A percentile compares a stretch with the other conserved stretches of the same genome.
These are phyloP conservation scores for Blumeria graminis DNA, from an alignment of 2,329 filamentous ascomycete genomes.

Conservation along the genomic window DNA sequence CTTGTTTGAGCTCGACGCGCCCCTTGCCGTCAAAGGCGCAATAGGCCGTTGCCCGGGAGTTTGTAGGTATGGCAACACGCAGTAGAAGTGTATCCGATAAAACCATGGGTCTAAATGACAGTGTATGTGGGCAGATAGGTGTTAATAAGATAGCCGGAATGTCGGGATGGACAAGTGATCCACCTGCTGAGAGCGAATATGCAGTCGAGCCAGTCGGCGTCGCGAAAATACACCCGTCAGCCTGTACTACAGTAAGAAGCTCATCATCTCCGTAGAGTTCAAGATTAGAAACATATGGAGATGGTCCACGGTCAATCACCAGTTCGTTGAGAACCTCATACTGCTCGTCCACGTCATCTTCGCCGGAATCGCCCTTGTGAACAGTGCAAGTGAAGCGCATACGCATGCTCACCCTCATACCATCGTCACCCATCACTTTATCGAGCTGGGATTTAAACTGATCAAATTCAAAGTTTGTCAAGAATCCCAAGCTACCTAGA, in stretches of 20 bases:
- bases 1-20: conserved; percentile 73
- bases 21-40: conserved; percentile 96
- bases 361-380: conserved; percentile 44
- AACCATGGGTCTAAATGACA: conserved; percentile 95
- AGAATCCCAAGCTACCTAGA: conserved; percentile 64
- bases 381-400: conserved; percentile 99
- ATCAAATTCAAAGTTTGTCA: conserved; percentile 72
- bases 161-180: conserved; percentile 85
- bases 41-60: conserved; percentile 79
- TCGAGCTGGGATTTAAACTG: conserved; percentile 71
- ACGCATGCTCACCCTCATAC: conserved; percentile 90
- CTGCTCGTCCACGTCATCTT: conserved; percentile 68
- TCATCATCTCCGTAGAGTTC: conserved; percentile 92
- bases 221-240: conserved; percentile 92
- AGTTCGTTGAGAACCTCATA: conserved; percentile 97
- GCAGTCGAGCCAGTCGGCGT: conserved; percentile 89
- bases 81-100: conserved; percentile 85
- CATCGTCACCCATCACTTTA: conserved; percentile 74
- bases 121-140: conserved; percentile 88
- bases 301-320: conserved; percentile 91
- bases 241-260: conserved; percentile 82
- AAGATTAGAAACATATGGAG: conserved; percentile 87
- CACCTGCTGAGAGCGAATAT: conserved; percentile 86
- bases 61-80: conserved; percentile 62
- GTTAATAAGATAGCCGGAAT: conserved; percentile 93